Percentiles rank a stretch among this genome's conserved stretches.
Conservation (phyloP, 768 basidiomycete genomes). For the Boletellus ananas region DNA sequence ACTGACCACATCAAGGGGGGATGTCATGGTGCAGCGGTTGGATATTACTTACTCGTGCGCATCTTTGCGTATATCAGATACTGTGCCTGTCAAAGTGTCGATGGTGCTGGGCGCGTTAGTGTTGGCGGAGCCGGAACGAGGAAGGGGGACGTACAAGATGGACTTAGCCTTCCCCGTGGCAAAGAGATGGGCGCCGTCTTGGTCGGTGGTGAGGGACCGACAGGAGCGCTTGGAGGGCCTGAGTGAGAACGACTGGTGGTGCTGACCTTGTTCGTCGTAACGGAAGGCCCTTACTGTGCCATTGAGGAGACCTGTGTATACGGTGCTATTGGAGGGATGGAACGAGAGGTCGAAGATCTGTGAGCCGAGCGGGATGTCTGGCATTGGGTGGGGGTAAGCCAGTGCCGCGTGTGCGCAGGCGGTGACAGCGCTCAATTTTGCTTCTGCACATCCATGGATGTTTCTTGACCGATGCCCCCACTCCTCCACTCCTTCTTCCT, state of each 20-base stretch:
- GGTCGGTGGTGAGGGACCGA: slow-evolving; percentile 64
- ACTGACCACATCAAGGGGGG: slow-evolving; percentile 32
- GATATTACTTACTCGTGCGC: slow-evolving; percentile 62
- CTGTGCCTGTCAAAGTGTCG: slow-evolving; percentile 56
- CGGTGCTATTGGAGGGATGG: slow-evolving; percentile 67
- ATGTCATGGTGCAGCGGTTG: slow-evolving; percentile 1
- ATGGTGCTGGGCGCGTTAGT: slow-evolving; percentile 47
- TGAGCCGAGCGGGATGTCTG: slow-evolving; percentile 64
- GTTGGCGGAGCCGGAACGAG: not conserved
- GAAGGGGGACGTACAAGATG: slow-evolving; percentile 56
- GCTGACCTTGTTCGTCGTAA: slow-evolving; percentile 69
- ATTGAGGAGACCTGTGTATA: slow-evolving; percentile 76
- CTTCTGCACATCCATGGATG: slow-evolving; percentile 23
- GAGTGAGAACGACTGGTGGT: slow-evolving; percentile 54
- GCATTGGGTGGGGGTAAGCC: slow-evolving; percentile 9
- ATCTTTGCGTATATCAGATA: slow-evolving; percentile 45
- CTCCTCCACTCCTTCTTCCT: slow-evolving; percentile 27
- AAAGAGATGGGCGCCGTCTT: slow-evolving; percentile 67
- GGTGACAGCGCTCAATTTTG: not conserved
- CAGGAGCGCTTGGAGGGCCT: slow-evolving; percentile 83
- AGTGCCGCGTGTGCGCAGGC: too few relatives aligned
- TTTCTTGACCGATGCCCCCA: slow-evolving; percentile 34
- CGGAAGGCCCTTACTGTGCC: slow-evolving; percentile 80
- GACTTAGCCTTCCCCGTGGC: slow-evolving; percentile 79
- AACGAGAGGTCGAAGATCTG: slow-evolving; percentile 91